A percentile compares a stretch with the other conserved stretches of the same genome.
Conservation (phyloP, 768 basidiomycete genomes). For the Boletellus ananiceps region DNA sequence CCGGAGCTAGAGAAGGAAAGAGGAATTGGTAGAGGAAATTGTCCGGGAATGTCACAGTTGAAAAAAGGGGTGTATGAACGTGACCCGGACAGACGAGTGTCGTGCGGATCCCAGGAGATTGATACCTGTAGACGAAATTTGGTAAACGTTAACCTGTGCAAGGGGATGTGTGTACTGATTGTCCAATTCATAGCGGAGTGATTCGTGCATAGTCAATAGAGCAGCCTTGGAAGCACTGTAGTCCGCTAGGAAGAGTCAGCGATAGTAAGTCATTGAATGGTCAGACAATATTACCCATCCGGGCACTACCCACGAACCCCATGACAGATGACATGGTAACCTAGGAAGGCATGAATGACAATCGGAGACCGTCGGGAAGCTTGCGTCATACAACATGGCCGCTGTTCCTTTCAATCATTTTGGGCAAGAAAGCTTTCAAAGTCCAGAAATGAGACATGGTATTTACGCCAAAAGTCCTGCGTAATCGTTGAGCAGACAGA, state of each 20-base stretch:
- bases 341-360: constrained; percentile 35
- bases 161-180: constrained; percentile 45
- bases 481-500: background rate
- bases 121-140: constrained; percentile 44
- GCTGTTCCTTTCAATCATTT: constrained; percentile 66
- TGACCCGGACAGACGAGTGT: constrained; percentile 83
- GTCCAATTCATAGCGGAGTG: constrained; percentile 85
- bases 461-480: constrained; percentile 87
- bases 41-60: constrained; percentile 46
- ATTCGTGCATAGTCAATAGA: constrained; percentile 73
- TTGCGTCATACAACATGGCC: constrained; percentile 77
- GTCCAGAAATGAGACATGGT: constrained; percentile 88
- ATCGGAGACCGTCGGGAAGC: background rate
- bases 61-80: constrained; percentile 75
- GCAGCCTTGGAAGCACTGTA: constrained; percentile 94
- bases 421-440: constrained; percentile 88
- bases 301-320: constrained; percentile 66
- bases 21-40: constrained; percentile 62
- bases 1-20: constrained; percentile 67
- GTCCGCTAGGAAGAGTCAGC: constrained; percentile 52
- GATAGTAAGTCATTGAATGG: background rate
- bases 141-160: background rate
- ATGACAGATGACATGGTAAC: constrained; percentile 75
- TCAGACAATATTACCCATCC: constrained; percentile 55
- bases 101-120: constrained; percentile 75